These are phyloP conservation scores for Glycyrrhiza uralensis DNA, from an alignment of 306 rosid species.

Conservation along the genomic window DNA sequence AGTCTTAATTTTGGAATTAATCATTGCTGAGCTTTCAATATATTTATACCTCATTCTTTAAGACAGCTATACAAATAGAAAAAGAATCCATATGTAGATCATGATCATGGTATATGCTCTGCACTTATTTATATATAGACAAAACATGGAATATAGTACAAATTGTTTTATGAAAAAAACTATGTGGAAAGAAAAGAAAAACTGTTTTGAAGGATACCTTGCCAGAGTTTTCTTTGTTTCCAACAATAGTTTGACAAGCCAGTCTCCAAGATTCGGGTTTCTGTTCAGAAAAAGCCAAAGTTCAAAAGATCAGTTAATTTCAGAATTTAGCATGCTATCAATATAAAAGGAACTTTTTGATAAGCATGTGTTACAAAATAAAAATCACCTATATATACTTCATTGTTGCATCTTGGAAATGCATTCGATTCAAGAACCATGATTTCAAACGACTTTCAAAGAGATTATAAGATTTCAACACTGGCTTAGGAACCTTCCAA, in stretches of 20 bases:
- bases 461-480: background rate
- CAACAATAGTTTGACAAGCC: conserved; percentile 97
- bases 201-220: conserved; percentile 55
- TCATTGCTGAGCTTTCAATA: background rate
- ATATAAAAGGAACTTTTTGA: background rate
- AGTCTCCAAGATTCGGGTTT: conserved; percentile 95
- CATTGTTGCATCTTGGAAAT: background rate
- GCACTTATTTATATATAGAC: background rate
- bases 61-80: background rate
- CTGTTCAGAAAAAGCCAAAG: conserved; percentile 38
- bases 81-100: background rate
- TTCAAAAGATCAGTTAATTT: conserved; percentile 7
- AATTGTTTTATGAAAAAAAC: background rate
- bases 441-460: background rate
- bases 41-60: background rate
- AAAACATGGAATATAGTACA: background rate
- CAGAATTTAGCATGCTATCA: background rate
- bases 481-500: background rate
- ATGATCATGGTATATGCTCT: background rate
- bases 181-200: conserved; percentile 17
- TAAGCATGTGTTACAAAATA: background rate
- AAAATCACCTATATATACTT: too few relatives aligned
- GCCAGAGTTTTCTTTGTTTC: conserved; percentile 85
- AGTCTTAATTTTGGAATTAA: background rate
- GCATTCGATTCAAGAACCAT: background rate